Evolutionary conservation across 768 basidiomycete genomes (phyloP).

Genomic region (Ephemerocybe angulata): DNA sequence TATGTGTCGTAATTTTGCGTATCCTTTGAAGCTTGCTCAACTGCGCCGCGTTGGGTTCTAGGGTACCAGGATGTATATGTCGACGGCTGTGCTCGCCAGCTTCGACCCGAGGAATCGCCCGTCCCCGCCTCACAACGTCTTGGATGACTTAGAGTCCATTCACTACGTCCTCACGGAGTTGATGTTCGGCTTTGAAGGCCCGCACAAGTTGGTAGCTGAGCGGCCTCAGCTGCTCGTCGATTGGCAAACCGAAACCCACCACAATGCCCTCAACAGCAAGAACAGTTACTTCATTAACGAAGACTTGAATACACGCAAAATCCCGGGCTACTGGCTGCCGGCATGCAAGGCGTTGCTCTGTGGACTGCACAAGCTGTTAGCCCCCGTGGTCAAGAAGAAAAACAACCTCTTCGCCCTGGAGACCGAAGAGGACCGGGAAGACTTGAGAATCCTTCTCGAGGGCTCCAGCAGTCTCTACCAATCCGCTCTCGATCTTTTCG

Average conservation of each 20-base stretch:
- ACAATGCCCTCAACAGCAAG: not conserved
- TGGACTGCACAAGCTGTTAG: not conserved
- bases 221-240: not conserved
- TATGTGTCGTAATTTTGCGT: not conserved
- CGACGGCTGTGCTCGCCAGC: not conserved
- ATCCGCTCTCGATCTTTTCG: not conserved
- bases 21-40: not conserved
- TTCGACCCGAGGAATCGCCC: not conserved
- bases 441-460: not conserved
- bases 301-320: not conserved
- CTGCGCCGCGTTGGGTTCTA: not conserved
- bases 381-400: not conserved
- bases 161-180: not conserved
- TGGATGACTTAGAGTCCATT: conserved; percentile 9
- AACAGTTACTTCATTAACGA: not conserved
- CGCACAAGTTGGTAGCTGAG: not conserved
- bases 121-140: not conserved
- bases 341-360: not conserved
- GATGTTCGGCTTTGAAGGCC: not conserved
- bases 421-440: not conserved
- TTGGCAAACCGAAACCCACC: not conserved
- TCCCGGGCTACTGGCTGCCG: not conserved
- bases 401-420: not conserved
- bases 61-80: conserved; percentile 7
- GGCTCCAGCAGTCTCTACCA: not conserved